These are phyloP conservation scores for Aspergillus sclerotiicarbonarius DNA, from an alignment of 495 filamentous ascomycete species.

Conservation along the genomic window DNA sequence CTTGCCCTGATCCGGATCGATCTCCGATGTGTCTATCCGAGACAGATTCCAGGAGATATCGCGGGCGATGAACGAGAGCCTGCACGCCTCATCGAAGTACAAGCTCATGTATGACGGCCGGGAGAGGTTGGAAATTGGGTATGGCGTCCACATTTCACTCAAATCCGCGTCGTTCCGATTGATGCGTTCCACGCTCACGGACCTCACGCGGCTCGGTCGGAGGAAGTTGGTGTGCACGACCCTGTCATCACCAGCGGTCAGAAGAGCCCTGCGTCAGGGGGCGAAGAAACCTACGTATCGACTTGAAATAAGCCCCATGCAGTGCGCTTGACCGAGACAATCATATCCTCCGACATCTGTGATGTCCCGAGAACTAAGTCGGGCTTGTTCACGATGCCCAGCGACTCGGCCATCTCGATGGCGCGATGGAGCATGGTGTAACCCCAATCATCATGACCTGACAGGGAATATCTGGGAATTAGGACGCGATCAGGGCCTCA, in stretches of 20 bases:
- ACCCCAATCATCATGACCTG: constrained; percentile 26
- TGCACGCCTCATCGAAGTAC: constrained; percentile 34
- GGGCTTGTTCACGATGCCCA: constrained; percentile 25
- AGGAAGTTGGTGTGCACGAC: constrained; percentile 35
- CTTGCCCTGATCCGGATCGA: constrained; percentile 12
- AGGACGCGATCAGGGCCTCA: background rate
- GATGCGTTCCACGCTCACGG: constrained; percentile 23
- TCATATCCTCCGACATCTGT: constrained; percentile 26
- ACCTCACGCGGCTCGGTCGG: constrained; percentile 25
- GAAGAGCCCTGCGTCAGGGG: background rate
- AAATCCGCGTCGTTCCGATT: constrained; percentile 7
- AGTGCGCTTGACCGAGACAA: constrained; percentile 24
- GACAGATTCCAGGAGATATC: constrained; percentile 23
- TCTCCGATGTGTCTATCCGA: background rate
- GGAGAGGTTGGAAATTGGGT: constrained; percentile 19
- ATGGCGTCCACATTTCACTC: constrained; percentile 24
- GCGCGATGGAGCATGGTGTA: constrained; percentile 33
- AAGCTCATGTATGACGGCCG: constrained; percentile 23
- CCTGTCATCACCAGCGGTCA: constrained; percentile 10
- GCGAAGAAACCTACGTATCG: constrained; percentile 26
- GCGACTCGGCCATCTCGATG: constrained; percentile 27
- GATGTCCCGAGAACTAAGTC: constrained; percentile 7
- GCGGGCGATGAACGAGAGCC: constrained; percentile 29
- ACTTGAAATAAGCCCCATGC: constrained; percentile 36
- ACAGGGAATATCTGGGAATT: constrained; percentile 27